Percentiles rank a stretch among this genome's conserved stretches.
These are phyloP conservation scores for Solanum appendiculatum DNA, from an alignment of 257 asterid species.

Conservation along the genomic window DNA sequence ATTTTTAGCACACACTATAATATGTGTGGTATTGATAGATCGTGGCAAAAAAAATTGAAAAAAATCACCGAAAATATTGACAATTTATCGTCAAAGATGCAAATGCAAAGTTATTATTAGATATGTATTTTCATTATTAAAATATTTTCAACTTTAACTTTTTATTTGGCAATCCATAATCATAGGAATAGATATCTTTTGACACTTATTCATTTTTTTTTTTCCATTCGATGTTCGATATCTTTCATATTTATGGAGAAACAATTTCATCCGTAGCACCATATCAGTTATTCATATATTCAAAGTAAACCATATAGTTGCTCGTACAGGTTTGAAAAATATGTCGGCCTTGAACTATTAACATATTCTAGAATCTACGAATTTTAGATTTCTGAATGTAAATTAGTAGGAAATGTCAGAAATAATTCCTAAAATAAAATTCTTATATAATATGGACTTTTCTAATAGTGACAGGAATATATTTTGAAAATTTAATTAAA, in stretches of 20 bases:
- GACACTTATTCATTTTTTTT: neutral
- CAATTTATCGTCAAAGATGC: neutral
- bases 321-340: neutral
- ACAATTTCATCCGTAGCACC: accelerated
- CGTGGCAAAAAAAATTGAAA: neutral
- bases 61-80: neutral
- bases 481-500: too few species aligned
- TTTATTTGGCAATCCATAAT: neutral
- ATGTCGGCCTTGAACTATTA: neutral
- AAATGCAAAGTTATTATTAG: neutral
- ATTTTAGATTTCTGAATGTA: neutral
- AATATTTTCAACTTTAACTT: neutral
- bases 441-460: neutral
- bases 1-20: neutral
- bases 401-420: neutral
- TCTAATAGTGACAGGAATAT: neutral
- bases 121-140: neutral
- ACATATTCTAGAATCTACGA: neutral
- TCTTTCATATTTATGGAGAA: too few species aligned
- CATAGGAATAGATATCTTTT: neutral
- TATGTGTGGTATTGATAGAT: neutral
- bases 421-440: neutral
- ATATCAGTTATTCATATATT: neutral
- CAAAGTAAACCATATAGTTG: neutral
- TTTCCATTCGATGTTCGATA: accelerated